These are phyloP conservation scores for Ophiostoma piceae DNA, from an alignment of 2,329 filamentous ascomycete genomes.

Conservation along the genomic window DNA sequence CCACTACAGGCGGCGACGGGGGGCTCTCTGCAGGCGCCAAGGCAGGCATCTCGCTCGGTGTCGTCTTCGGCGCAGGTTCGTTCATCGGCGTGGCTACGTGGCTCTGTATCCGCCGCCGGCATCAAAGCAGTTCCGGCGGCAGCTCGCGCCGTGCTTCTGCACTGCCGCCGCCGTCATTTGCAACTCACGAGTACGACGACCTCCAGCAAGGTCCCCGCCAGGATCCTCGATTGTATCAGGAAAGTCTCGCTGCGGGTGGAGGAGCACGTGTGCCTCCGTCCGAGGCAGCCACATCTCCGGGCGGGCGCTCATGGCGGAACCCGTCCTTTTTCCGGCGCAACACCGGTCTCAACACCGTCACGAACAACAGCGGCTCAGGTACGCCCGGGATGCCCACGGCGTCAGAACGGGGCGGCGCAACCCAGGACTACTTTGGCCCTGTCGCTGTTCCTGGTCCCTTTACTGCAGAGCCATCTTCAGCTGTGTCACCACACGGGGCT, in stretches of 20 bases:
- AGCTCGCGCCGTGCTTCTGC: conserved; percentile 24
- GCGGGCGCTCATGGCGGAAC: conserved; percentile 19
- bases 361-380: conserved; percentile 19
- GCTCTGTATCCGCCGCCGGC: conserved; percentile 39
- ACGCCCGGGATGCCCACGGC: conserved; percentile 28
- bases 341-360: conserved; percentile 18
- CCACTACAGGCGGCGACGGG: conserved; percentile 26
- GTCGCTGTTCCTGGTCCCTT: conserved; percentile 44
- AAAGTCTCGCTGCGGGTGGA: background rate
- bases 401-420: conserved; percentile 30
- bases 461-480: conserved; percentile 34
- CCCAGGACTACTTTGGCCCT: conserved; percentile 43
- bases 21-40: conserved; percentile 47
- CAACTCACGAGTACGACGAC: conserved; percentile 24
- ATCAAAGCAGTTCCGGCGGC: conserved; percentile 6
- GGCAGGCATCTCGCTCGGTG: conserved; percentile 53
- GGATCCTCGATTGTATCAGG: conserved; percentile 12
- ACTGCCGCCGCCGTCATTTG: conserved; percentile 16
- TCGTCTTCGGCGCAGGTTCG: conserved; percentile 41
- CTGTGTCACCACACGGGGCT: background rate
- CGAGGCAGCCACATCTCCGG: background rate
- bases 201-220: conserved; percentile 15
- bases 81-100: conserved; percentile 43
- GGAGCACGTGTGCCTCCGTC: background rate
- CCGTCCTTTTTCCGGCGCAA: conserved; percentile 20